A percentile compares a stretch with the other conserved stretches of the same genome.
Evolutionary conservation across 768 basidiomycete species (phyloP).

Genomic region (Tephrocybe rancida): DNA sequence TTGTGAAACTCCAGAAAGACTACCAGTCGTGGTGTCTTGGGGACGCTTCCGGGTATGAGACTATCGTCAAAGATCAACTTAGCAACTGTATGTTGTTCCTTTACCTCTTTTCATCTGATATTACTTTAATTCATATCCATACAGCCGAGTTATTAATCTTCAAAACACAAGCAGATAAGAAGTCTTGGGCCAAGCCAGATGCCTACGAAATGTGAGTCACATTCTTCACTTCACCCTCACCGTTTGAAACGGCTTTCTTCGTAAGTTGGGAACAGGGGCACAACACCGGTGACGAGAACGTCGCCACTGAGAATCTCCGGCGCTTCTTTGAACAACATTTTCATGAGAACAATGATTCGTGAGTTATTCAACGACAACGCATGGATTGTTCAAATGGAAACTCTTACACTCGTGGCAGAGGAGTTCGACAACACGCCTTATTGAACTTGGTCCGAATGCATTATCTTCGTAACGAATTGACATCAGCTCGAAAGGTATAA

Average conservation of each 20-base stretch:
- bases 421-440: slow-evolving; percentile 78
- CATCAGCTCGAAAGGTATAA: slow-evolving; percentile 66
- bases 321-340: slow-evolving; percentile 88
- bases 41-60: slow-evolving; percentile 49
- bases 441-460: slow-evolving; percentile 80
- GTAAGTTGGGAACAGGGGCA: slow-evolving; percentile 67
- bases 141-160: slow-evolving; percentile 56
- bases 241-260: neutral
- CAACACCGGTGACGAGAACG: slow-evolving; percentile 68
- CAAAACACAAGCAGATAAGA: slow-evolving; percentile 67
- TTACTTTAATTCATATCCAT: neutral
- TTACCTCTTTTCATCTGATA: neutral
- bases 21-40: slow-evolving; percentile 67
- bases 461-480: slow-evolving; percentile 67
- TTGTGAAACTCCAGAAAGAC: slow-evolving; percentile 66
- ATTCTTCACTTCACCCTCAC: neutral
- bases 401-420: slow-evolving; percentile 40
- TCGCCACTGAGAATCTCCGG: slow-evolving; percentile 71
- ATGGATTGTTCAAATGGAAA: neutral
- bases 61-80: slow-evolving; percentile 53
- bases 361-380: slow-evolving; percentile 27
- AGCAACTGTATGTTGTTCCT: slow-evolving; percentile 37
- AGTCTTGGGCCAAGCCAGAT: slow-evolving; percentile 63
- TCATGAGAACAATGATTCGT: slow-evolving; percentile 82
- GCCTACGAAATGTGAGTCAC: slow-evolving; percentile 55